Conservation (phyloP, 306 rosid genomes). For the Hylodesmum podocarpum region DNA sequence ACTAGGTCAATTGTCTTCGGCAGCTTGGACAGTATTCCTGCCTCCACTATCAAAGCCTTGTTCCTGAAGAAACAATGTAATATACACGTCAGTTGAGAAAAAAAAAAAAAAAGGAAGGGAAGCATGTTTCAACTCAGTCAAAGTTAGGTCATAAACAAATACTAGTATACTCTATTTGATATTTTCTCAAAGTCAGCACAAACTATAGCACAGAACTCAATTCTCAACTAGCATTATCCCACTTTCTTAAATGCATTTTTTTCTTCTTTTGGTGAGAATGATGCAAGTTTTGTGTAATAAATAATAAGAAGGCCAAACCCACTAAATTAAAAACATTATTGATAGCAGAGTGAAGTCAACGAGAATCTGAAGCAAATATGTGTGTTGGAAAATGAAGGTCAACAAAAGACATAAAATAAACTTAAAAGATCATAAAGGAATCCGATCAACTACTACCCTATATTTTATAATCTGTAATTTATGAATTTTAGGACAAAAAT, state of each 20-base stretch:
- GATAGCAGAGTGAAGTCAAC: constrained; percentile 43
- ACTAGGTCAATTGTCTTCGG: constrained; percentile 53
- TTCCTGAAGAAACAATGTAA: constrained; percentile 54
- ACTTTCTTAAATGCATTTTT: constrained; percentile 5
- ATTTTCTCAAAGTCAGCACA: constrained; percentile 27
- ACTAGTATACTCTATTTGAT: constrained; percentile 1
- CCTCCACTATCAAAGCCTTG: constrained; percentile 83
- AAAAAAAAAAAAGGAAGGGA: too few species aligned
- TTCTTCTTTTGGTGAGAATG: not conserved
- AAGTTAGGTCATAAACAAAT: constrained; percentile 41
- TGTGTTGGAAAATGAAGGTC: constrained; percentile 47
- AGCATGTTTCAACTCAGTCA: constrained; percentile 37
- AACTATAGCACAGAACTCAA: constrained; percentile 15
- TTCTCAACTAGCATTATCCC: not conserved
- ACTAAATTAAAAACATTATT: constrained; percentile 20
- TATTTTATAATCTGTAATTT: constrained; percentile 23
- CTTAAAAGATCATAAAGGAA: constrained; percentile 38
- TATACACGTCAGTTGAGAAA: constrained; percentile 26
- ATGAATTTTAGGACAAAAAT: constrained; percentile 42
- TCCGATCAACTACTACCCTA: constrained; percentile 51
- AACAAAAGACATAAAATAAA: constrained; percentile 31
- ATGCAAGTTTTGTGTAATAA: not conserved
- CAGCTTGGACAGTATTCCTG: constrained; percentile 71
- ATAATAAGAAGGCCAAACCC: constrained; percentile 22
- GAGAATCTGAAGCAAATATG: constrained; percentile 38